phyloP scores from a whole-genome alignment of 495 filamentous ascomycete species.

The Trichoderma parareesei region DNA sequence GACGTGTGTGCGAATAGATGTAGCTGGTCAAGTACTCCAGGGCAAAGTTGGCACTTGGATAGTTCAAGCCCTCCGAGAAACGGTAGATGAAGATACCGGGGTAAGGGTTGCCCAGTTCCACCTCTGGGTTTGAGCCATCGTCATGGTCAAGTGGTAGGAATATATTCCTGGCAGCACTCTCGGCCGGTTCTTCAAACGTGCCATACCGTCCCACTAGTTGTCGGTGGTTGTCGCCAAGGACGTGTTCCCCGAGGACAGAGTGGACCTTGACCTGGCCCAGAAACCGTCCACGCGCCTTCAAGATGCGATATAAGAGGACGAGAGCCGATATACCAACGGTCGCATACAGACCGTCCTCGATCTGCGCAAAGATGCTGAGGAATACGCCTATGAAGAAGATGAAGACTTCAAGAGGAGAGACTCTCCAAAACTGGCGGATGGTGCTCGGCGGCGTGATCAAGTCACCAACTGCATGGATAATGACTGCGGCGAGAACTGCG shows the following conservation, averaged over 20 bases:
- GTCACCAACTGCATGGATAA: constrained; percentile 95
- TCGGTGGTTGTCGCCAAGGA: constrained; percentile 51
- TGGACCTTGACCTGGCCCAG: constrained; percentile 83
- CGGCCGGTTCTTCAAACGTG: constrained; percentile 33
- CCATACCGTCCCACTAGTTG: constrained; percentile 34
- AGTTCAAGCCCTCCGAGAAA: constrained; percentile 95
- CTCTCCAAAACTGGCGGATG: constrained; percentile 92
- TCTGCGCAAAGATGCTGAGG: constrained; percentile 78
- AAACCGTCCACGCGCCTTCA: constrained; percentile 81
- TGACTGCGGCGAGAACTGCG: constrained; percentile 80
- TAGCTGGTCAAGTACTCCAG: constrained; percentile 67
- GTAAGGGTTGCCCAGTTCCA: constrained; percentile 72
- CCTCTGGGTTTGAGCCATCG: constrained; percentile 84
- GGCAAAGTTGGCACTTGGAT: constrained; percentile 89
- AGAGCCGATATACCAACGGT: constrained; percentile 68
- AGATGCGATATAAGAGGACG: constrained; percentile 76
- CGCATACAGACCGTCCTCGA: constrained; percentile 89
- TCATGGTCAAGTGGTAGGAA: constrained; percentile 85
- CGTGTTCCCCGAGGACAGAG: constrained; percentile 77
- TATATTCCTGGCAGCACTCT: constrained; percentile 51
- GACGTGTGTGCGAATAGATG: constrained; percentile 70
- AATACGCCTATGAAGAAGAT: constrained; percentile 95
- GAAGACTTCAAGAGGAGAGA: constrained; percentile 79
- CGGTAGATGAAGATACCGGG: constrained; percentile 97
- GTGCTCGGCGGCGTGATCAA: constrained; percentile 90